These are phyloP conservation scores for Barbatosphaeria neglecta DNA, from an alignment of 495 filamentous ascomycete genomes.

Conservation along the genomic window DNA sequence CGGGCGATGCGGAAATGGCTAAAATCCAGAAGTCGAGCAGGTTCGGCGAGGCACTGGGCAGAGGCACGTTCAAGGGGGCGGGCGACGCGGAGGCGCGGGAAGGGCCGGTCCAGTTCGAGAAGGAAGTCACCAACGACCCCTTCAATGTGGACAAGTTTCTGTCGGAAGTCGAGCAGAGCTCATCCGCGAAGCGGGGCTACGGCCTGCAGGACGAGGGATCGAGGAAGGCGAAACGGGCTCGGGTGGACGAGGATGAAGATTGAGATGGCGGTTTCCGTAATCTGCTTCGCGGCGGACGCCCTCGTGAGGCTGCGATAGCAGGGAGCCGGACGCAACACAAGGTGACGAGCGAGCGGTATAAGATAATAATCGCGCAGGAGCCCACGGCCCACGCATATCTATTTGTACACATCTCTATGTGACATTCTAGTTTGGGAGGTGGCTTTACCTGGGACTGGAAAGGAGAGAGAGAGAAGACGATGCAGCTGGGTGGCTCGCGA, in stretches of 20 bases:
- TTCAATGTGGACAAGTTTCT: constrained; percentile 94
- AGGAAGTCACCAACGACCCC: constrained; percentile 66
- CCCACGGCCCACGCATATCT: too few relatives aligned
- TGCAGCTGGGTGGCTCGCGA: neutral
- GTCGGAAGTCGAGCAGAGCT: constrained; percentile 55
- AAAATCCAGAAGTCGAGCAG: constrained; percentile 72
- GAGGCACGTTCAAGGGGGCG: constrained; percentile 81
- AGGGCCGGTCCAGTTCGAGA: constrained; percentile 97
- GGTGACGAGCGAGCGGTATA: too few relatives aligned
- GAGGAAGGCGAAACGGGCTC: constrained; percentile 60
- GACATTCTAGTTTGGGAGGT: too few relatives aligned
- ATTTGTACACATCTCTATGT: too few relatives aligned
- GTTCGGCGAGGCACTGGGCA: constrained; percentile 75
- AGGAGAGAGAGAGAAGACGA: too few relatives aligned
- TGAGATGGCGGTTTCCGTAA: constrained; percentile 4
- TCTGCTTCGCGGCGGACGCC: too few relatives aligned
- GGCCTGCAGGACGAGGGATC: constrained; percentile 69
- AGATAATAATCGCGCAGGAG: too few relatives aligned
- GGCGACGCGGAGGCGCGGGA: constrained; percentile 77
- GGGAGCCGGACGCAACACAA: too few relatives aligned
- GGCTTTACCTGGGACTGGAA: too few relatives aligned
- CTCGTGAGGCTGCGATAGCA: too few relatives aligned
- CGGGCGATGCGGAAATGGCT: constrained; percentile 69
- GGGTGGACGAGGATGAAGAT: constrained; percentile 64
- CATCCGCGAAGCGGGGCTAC: constrained; percentile 62